Evolutionary conservation across 1,284 basidiomycete species (phyloP), one percentile per base, ranked within the genome.

Genomic region (Sanguinoderma infundibulare): DNA sequence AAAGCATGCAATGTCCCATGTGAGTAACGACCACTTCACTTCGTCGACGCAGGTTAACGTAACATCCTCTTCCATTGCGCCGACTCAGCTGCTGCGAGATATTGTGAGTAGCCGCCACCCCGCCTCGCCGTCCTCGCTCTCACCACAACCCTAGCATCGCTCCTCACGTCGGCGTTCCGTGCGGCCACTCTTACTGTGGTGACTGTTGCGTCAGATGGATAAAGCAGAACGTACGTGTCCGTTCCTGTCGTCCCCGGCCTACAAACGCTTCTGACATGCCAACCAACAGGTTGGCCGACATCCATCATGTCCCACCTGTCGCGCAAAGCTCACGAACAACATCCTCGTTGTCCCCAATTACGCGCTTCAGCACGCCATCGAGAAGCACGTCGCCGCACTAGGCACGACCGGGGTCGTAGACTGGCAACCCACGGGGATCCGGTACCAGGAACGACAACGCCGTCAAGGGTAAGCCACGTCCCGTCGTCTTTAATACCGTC

Each of bases 171-270:
- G 68, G 69, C 14, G 72, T 72, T 40, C 75, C 76, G 3, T 77
- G 76, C 57, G 76, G 76, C 4, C 76, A 77, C 59, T 71, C 71
- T 5, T 71, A 67, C 53, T 77, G 76, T 47, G 75, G 72, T 3
- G 69, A 72, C 5, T 77, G 76, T 54, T 71, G 71, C 5, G 62
- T 67, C 44, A 49, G 62, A 10, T 77, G 74, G 74, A 67, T 76
- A 17, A 57, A 60, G 46, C 67, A 70, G 53, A 68, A 62, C 46
- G 73, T 74, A 52, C 20, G 69, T 61, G 12, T 42, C n/a, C n/a
- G 39, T 17, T 32, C 49, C n/a, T 17, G 32, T 32, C n/a, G 38
- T 38, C 10, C 28, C 24, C 34, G 38, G 22, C 30, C 59, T 20
- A 28, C 2, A 15, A 22, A 44, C 2, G 7, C 17, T 26, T 1